phyloP scores from a whole-genome alignment of 495 filamentous ascomycete genomes.

The Penicillium turbatum region DNA sequence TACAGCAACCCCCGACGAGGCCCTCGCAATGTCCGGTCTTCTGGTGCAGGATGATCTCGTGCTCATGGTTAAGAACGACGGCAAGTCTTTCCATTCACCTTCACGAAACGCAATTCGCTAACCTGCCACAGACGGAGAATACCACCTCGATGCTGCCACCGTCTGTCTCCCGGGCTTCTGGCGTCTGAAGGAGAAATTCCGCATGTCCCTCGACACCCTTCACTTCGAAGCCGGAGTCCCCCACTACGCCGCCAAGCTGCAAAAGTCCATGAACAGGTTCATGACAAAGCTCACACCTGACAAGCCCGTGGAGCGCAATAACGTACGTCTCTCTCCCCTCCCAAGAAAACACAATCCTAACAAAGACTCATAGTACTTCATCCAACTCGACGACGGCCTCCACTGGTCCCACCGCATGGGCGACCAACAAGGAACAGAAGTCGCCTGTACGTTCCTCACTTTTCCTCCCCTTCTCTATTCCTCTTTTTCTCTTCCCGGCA shows the following conservation, averaged over 20 bases:
- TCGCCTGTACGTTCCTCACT: constrained; percentile 49
- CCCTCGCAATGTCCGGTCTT: constrained; percentile 62
- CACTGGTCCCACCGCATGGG: constrained; percentile 67
- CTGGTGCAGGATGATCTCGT: constrained; percentile 72
- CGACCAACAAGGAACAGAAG: constrained; percentile 53
- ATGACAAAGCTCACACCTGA: constrained; percentile 55
- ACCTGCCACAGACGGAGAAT: constrained; percentile 51
- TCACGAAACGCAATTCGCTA: neutral
- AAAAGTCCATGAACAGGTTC: constrained; percentile 68
- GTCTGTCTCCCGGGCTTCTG: constrained; percentile 72
- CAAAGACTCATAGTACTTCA: constrained; percentile 45
- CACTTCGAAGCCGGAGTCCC: constrained; percentile 70
- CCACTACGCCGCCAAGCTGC: constrained; percentile 63
- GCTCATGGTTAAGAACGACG: constrained; percentile 66
- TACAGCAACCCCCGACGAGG: constrained; percentile 35
- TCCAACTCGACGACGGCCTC: constrained; percentile 61
- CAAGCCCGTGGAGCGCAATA: constrained; percentile 50
- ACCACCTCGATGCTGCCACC: constrained; percentile 67
- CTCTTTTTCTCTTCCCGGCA: no score
- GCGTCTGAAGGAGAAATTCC: constrained; percentile 69
- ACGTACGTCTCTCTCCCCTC: constrained; percentile 19
- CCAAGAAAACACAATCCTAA: neutral
- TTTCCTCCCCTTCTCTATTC: neutral
- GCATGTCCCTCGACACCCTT: constrained; percentile 68
- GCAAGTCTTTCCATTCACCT: neutral